phyloP scores from a whole-genome alignment of 2,329 filamentous ascomycete species.

The Knufia fluminis region DNA sequence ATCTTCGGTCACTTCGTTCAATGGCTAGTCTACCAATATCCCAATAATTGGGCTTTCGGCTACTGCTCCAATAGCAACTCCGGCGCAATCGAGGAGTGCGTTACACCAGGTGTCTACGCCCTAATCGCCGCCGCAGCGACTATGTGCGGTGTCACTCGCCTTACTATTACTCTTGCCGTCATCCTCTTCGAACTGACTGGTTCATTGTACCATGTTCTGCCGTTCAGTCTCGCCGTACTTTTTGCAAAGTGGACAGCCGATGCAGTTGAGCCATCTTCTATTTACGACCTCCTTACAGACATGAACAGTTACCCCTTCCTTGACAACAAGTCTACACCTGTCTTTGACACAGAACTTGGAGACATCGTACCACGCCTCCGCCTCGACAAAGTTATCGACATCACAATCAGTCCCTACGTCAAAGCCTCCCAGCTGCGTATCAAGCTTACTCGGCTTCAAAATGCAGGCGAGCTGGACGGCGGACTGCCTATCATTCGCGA shows the following conservation, averaged over 20 bases:
- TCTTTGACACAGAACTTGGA: conserved; percentile 78
- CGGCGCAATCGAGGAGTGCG: conserved; percentile 65
- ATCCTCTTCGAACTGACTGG: conserved; percentile 95
- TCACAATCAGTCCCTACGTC: conserved; percentile 71
- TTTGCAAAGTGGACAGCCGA: conserved; percentile 98
- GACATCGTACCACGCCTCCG: conserved; percentile 75
- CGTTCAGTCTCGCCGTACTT: conserved; percentile 83
- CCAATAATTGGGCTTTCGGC: conserved; percentile 45
- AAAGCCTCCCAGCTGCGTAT: conserved; percentile 64
- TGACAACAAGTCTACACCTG: conserved; percentile 88
- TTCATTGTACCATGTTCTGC: conserved; percentile 64
- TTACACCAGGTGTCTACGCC: conserved; percentile 94
- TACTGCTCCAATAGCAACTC: conserved; percentile 32
- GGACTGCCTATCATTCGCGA: conserved; percentile 78
- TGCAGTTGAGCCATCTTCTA: conserved; percentile 84
- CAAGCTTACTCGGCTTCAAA: conserved; percentile 74
- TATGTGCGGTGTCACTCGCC: conserved; percentile 91
- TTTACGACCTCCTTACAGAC: conserved; percentile 82
- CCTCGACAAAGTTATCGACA: conserved; percentile 74
- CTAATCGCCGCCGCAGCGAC: conserved; percentile 90
- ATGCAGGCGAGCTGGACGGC: conserved; percentile 81
- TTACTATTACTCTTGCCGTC: conserved; percentile 88
- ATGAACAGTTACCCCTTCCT: conserved; percentile 97
- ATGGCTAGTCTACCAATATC: conserved; percentile 65
- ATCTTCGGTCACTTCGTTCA: conserved; percentile 80